Percentiles rank a stretch among this genome's conserved stretches.
Evolutionary conservation across 768 basidiomycete species (phyloP).

Genomic region (Leccinum boreale): DNA sequence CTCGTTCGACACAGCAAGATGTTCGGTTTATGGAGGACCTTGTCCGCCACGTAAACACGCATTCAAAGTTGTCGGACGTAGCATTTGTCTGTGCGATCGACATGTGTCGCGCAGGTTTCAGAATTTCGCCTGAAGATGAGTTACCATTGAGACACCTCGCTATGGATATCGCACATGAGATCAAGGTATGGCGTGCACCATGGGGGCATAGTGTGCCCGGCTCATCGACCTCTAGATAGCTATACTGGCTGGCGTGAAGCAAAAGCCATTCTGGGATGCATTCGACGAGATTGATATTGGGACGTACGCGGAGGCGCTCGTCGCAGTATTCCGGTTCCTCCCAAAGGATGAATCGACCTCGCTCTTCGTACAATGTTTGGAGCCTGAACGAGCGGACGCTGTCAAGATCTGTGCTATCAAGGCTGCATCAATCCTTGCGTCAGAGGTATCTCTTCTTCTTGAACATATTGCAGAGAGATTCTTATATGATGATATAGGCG

Average conservation of each 20-base stretch:
- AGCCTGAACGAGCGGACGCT: slow-evolving; percentile 76
- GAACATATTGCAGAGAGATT: background rate
- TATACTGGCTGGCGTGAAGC: slow-evolving; percentile 29
- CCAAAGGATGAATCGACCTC: slow-evolving; percentile 57
- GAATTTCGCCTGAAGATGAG: slow-evolving; percentile 54
- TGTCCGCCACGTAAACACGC: slow-evolving; percentile 51
- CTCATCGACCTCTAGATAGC: slow-evolving; percentile 19
- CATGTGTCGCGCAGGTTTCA: slow-evolving; percentile 65
- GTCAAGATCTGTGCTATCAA: slow-evolving; percentile 77
- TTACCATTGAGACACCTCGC: slow-evolving; percentile 63
- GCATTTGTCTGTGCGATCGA: slow-evolving; percentile 74
- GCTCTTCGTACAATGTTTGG: slow-evolving; percentile 62
- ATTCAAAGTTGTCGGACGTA: slow-evolving; percentile 60
- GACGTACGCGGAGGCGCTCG: slow-evolving; percentile 71
- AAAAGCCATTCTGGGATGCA: slow-evolving; percentile 70
- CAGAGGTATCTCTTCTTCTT: slow-evolving; percentile 50
- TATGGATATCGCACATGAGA: slow-evolving; percentile 71
- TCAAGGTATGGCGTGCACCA: slow-evolving; percentile 50
- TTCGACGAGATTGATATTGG: slow-evolving; percentile 72
- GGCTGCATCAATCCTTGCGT: slow-evolving; percentile 63
- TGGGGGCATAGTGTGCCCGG: slow-evolving; percentile 16
- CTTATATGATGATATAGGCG: slow-evolving; percentile 37
- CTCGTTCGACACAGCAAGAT: slow-evolving; percentile 31
- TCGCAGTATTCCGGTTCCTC: slow-evolving; percentile 67
- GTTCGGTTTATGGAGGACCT: slow-evolving; percentile 61